These are phyloP conservation scores for Eucalyptus pauciflora DNA, from an alignment of 345 rosid species.

Conservation along the genomic window DNA sequence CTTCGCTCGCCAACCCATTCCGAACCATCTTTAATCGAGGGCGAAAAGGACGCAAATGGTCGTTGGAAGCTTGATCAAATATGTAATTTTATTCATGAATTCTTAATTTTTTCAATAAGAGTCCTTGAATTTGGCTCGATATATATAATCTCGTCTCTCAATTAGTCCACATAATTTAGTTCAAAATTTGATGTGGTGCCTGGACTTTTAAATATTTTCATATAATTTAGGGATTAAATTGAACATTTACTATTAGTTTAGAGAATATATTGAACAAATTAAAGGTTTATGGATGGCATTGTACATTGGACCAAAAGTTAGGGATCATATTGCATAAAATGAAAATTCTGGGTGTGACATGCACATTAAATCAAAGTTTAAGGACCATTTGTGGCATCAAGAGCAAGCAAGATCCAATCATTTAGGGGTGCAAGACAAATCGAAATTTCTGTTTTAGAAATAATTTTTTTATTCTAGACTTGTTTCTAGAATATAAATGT, in stretches of 20 bases:
- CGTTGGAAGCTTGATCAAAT: too few relatives aligned
- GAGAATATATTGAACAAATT: background rate
- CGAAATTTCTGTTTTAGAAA: too few relatives aligned
- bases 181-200: too few relatives aligned
- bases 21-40: background rate
- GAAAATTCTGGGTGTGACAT: background rate
- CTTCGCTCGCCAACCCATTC: background rate
- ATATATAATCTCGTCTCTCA: background rate
- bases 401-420: background rate
- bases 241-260: background rate
- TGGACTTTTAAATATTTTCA: background rate
- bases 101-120: background rate
- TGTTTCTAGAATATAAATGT: fast-evolving
- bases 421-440: too few relatives aligned
- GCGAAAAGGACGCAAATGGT: background rate
- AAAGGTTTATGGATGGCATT: fast-evolving
- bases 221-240: background rate
- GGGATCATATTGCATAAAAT: background rate
- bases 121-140: background rate
- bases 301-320: fast-evolving
- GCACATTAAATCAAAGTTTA: background rate
- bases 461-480: too few relatives aligned
- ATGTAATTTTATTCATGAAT: fast-evolving
- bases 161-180: background rate
- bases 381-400: fast-evolving